Percentiles rank a stretch among this genome's conserved stretches.
Evolutionary conservation across 768 basidiomycete species (phyloP).

Genomic region (Russula griseocarnosa): DNA sequence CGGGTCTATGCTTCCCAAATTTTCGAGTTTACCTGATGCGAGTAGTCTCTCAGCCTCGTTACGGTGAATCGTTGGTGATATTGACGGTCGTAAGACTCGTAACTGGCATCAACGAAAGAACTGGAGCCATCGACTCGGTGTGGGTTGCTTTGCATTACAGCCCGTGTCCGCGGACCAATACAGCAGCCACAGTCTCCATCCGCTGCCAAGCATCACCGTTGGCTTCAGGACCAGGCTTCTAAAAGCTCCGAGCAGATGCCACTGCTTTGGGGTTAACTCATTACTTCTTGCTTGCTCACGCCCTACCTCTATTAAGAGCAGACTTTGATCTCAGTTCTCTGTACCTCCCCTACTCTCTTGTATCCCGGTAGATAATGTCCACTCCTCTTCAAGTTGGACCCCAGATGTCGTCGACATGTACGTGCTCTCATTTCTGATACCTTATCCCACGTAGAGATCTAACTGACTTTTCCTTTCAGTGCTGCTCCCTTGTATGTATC

Average conservation of each 20-base stretch:
- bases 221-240: too few relatives aligned
- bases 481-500: slow-evolving; percentile 13
- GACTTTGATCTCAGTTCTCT: neutral
- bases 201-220: too few relatives aligned
- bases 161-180: neutral
- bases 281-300: neutral
- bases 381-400: neutral
- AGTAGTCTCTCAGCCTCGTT: too few relatives aligned
- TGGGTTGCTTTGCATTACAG: neutral
- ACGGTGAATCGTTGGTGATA: too few relatives aligned
- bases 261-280: too few relatives aligned
- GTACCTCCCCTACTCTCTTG: neutral
- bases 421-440: neutral
- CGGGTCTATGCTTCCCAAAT: too few relatives aligned
- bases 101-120: neutral
- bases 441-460: neutral
- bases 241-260: too few relatives aligned
- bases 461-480: neutral
- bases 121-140: neutral
- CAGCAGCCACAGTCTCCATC: neutral
- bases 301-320: too few relatives aligned
- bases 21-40: too few relatives aligned
- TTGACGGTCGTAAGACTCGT: too few relatives aligned
- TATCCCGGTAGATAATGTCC: neutral
- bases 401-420: slow-evolving; percentile 4